Base-by-base conservation (phyloP, 805 yeast species). In the Candida silvicultrix region DNA sequence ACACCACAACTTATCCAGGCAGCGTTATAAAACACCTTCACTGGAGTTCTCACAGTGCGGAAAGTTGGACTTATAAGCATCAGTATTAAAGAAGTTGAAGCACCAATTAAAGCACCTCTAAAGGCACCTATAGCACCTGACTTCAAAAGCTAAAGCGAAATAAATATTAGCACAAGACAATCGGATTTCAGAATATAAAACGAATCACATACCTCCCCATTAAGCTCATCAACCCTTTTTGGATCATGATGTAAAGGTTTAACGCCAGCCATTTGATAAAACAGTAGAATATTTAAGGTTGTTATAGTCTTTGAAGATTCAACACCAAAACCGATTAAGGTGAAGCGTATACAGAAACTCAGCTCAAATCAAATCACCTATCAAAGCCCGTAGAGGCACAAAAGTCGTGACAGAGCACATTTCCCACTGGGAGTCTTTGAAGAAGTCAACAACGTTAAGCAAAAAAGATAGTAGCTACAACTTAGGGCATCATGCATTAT, bases 91-190 rank as follows among this genome's bases (percentile, higher is more conserved):
- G 61, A 70, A 2, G 68, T 51, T 0, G 68, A 51, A 9, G 66
- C 31, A 40, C 75, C 69, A 32, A 70, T 54, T 11, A 66, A 45
- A 0, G 67, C 68, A 22, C 77, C 77, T 49, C 70, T 70, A 1
- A 63, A 51, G 1, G 72, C 75, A 32, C 77, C 77, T 18, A 69
- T 55, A 9, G 61, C 58, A 5, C 69, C 64, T 1, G 75, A 71
- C 12, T 28, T 28, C 31, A 7, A 28, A 28, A 28, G 31, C 31
- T 28, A 32, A 32, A n/a, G 10, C 4, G 36, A 32, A 15, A n/a
- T 12, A 5, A n/a, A n/a, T 32, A 19, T 32, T n/a, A 32, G 36
- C 19, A n/a, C 25, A 23, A 23, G 25, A 23, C 25, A n/a, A 32
- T 40, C 41, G 12, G 23, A n/a, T n/a, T 19, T 38, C 20, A n/a